Percentiles rank a stretch among this genome's conserved stretches.
Conservation (phyloP, 331 rosid species). For the Telfairia occidentalis region DNA sequence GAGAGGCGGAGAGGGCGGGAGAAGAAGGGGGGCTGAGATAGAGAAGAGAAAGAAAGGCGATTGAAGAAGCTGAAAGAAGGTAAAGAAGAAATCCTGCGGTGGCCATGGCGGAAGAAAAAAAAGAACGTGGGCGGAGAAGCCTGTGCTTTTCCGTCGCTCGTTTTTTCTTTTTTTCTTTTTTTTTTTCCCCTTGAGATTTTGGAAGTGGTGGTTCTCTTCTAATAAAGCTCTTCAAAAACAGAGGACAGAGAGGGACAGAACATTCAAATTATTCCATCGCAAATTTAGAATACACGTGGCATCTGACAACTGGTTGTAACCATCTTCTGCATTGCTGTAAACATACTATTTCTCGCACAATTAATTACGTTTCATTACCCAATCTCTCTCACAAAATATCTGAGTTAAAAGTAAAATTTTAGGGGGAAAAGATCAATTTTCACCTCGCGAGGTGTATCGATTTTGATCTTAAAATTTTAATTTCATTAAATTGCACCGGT, state of each 20-base stretch:
- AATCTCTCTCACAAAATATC: too few relatives aligned
- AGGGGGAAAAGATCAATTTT: too few relatives aligned
- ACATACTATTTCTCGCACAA: too few relatives aligned
- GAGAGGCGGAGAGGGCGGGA: neutral
- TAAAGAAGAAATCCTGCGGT: constrained; percentile 39
- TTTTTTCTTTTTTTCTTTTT: too few relatives aligned
- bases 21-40: constrained; percentile 26
- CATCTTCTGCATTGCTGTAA: neutral
- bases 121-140: too few relatives aligned
- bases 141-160: too few relatives aligned
- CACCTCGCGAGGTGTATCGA: too few relatives aligned
- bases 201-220: neutral
- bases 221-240: neutral
- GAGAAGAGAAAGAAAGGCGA: constrained; percentile 32
- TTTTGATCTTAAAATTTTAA: too few relatives aligned
- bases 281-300: neutral
- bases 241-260: neutral
- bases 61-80: constrained; percentile 43
- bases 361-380: too few relatives aligned
- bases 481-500: too few relatives aligned
- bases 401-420: too few relatives aligned
- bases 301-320: neutral
- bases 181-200: too few relatives aligned
- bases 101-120: constrained; percentile 19
- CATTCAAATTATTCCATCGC: neutral